Percentiles rank a stretch among this genome's conserved stretches.
phyloP scores from a whole-genome alignment of 805 yeast species.

The Monosporozyma unispora region DNA sequence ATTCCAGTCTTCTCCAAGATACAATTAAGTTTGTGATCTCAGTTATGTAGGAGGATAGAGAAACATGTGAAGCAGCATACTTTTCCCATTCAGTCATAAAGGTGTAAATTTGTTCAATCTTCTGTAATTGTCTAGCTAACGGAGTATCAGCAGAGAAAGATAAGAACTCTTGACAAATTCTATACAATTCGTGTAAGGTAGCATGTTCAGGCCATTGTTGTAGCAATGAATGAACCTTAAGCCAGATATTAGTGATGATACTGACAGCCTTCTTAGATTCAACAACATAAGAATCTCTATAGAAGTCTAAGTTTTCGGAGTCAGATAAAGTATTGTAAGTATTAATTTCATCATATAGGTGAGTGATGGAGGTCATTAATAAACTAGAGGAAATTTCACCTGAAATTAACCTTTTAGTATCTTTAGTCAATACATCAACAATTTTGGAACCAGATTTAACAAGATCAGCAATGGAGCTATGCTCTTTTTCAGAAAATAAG shows the following conservation, averaged over 20 bases:
- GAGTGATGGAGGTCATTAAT: slow-evolving; percentile 31
- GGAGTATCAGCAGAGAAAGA: slow-evolving; percentile 59
- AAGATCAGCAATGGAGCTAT: slow-evolving; percentile 20
- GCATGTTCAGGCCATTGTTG: slow-evolving; percentile 93
- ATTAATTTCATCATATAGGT: slow-evolving; percentile 30
- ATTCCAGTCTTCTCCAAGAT: slow-evolving; percentile 83
- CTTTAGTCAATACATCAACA: slow-evolving; percentile 21
- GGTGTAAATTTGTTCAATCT: slow-evolving; percentile 79
- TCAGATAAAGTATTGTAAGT: slow-evolving; percentile 18
- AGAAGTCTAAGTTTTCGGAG: slow-evolving; percentile 41
- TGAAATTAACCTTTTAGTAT: slow-evolving; percentile 16
- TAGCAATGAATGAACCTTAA: slow-evolving; percentile 39
- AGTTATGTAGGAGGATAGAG: slow-evolving; percentile 48
- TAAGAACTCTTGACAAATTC: slow-evolving; percentile 59
- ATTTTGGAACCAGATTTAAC: slow-evolving; percentile 36
- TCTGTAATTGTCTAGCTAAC: slow-evolving; percentile 65
- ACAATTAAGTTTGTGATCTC: slow-evolving; percentile 62
- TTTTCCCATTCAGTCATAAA: slow-evolving; percentile 88
- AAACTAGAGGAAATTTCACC: slow-evolving; percentile 23
- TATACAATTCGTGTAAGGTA: slow-evolving; percentile 57
- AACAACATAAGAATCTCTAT: slow-evolving; percentile 47
- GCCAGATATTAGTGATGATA: slow-evolving; percentile 37
- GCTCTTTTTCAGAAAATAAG: slow-evolving; percentile 29
- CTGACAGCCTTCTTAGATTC: slow-evolving; percentile 56
- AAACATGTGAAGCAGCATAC: slow-evolving; percentile 71